Evolutionary conservation across 345 rosid species (phyloP).

Genomic region (Moricandia moricandioides): DNA sequence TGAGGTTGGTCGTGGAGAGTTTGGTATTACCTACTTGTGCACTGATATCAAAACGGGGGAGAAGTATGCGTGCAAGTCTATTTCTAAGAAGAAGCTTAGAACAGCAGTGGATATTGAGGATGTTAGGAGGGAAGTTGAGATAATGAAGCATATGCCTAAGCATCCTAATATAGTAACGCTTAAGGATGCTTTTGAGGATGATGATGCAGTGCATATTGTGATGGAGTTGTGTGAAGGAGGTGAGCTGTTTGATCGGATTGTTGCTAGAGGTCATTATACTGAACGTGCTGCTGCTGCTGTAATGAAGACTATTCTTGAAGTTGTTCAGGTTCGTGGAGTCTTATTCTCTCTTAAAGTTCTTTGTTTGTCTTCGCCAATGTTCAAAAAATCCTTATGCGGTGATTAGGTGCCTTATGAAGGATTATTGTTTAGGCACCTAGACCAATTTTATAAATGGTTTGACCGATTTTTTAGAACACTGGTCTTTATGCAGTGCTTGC

Average conservation of each 20-base stretch:
- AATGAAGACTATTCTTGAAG: conserved; percentile 79
- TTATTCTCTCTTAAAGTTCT: not conserved
- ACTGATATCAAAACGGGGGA: conserved; percentile 55
- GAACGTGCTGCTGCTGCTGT: conserved; percentile 84
- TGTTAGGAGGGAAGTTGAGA: conserved; percentile 90
- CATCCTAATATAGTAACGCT: conserved; percentile 72
- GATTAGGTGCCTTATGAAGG: no score
- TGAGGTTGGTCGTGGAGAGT: conserved; percentile 93
- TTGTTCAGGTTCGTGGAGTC: conserved; percentile 62
- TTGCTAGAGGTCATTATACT: conserved; percentile 87
- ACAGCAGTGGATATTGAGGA: conserved; percentile 83
- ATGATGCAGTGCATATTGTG: conserved; percentile 75
- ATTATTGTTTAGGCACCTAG: no score
- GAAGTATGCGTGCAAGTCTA: conserved; percentile 74
- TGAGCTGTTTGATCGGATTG: conserved; percentile 86
- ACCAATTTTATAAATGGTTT: no score
- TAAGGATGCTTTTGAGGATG: conserved; percentile 76
- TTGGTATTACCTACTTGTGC: conserved; percentile 75
- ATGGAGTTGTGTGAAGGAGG: conserved; percentile 96
- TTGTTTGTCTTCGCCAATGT: not conserved
- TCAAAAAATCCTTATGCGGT: no score
- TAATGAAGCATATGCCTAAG: conserved; percentile 76
- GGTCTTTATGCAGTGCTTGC: not conserved
- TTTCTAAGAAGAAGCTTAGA: conserved; percentile 83
- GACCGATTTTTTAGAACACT: no score